Evolutionary conservation across 345 rosid species (phyloP).

Genomic region (Crucihimalaya himalaica): DNA sequence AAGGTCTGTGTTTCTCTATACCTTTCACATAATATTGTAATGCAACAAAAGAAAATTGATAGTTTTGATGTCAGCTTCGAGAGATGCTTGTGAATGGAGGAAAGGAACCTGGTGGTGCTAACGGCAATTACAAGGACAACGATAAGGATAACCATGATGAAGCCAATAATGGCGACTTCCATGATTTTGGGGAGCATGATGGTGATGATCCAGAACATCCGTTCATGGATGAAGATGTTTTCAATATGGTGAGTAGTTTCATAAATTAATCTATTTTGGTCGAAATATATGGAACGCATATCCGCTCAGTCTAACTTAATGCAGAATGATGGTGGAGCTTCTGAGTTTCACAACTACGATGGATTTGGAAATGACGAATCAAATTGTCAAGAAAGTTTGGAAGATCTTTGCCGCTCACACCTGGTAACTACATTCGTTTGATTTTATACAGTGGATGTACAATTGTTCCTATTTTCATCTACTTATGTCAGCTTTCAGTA

Average conservation of each 20-base stretch:
- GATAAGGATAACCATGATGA: slow-evolving; percentile 50
- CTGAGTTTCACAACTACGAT: slow-evolving; percentile 42
- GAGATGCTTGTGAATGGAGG: slow-evolving; percentile 58
- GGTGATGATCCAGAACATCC: slow-evolving; percentile 52
- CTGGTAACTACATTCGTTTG: slow-evolving; percentile 54
- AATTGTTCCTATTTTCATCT: not conserved
- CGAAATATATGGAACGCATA: slow-evolving; percentile 17
- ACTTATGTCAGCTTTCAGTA: not conserved
- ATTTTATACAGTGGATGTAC: not conserved
- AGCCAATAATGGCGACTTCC: slow-evolving; percentile 47
- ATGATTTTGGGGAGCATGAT: slow-evolving; percentile 56
- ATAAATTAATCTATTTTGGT: not conserved
- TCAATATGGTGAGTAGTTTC: slow-evolving; percentile 44
- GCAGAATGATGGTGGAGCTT: slow-evolving; percentile 45
- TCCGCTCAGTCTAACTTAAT: slow-evolving; percentile 29
- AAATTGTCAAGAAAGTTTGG: slow-evolving; percentile 68
- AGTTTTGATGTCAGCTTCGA: slow-evolving; percentile 68
- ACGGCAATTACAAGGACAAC: slow-evolving; percentile 40
- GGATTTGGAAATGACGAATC: slow-evolving; percentile 49
- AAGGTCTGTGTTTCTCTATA: slow-evolving; percentile 52
- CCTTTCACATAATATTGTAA: slow-evolving; percentile 14
- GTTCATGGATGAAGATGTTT: slow-evolving; percentile 59
- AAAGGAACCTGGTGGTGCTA: slow-evolving; percentile 41
- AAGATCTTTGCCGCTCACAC: slow-evolving; percentile 96
- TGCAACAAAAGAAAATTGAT: slow-evolving; percentile 17